Base-by-base conservation (phyloP, 768 basidiomycete species). In the Termitomyces sp. region DNA sequence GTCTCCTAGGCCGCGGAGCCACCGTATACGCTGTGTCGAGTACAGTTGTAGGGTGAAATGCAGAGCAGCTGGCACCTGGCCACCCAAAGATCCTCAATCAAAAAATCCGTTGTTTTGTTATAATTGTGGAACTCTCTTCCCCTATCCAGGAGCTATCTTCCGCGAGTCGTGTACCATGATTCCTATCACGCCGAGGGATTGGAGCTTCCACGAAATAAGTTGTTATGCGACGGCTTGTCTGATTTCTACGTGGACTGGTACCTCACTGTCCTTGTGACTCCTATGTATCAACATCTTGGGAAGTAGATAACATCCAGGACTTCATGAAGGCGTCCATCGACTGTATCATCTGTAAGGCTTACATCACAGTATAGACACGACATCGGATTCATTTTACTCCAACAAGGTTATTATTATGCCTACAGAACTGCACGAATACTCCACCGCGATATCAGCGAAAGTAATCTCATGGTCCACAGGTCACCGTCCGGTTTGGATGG, bases 1-100 rank as follows among this genome's bases (percentile, higher is more conserved):
- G 62, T 9, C 30, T 65, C 18, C 48, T 62, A 9, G 65, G 66
- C 13, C 67, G 62, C 22, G 65, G 67, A 1, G 64, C 64, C 10
- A 55, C 53, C 18, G 65, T 65, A 14, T 63, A 59, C 24, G 20
- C 20, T 24, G 42, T 14, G 62, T 60, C 12, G 40, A 51, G 14
- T 6, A 4, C 20, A 43, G 5, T 5, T 2, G 42, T 22, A 49
- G 34, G 26, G 7, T 22, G 36, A 16, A 27, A 13, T n/a, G 32
- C 4, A 26, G 48, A 32, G 47, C 27, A 37, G 6, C 40, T 53
- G 5, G 64, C 56, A 6, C 16, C 22, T 69, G 67, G 66, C 61
- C 57, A 2, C 57, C 55, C 1, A 44, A 42, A 20, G 30, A 22
- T 0, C 20, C 45, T 18, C 62, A 61, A 22, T 54, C 3, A 7